A percentile compares a stretch with the other conserved stretches of the same genome.
Conservation (phyloP, 1,284 basidiomycete species). For the Earliella scabrosa region DNA sequence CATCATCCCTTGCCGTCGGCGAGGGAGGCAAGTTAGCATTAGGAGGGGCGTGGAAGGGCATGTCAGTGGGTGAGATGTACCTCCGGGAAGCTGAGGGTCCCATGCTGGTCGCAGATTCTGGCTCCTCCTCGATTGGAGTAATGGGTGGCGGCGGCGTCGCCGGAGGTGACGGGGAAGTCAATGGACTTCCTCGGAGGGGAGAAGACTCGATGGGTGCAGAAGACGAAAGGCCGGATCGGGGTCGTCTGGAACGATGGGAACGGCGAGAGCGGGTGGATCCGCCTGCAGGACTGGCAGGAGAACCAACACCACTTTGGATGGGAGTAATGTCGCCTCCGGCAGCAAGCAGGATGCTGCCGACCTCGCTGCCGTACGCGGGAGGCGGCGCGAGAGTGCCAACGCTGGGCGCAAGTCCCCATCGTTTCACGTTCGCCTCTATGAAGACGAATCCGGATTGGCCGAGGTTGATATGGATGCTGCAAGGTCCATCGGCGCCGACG, state of each 20-base stretch:
- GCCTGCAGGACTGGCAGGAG: constrained; percentile 48
- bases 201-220: constrained; percentile 58
- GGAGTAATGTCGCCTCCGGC: constrained; percentile 71
- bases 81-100: constrained; percentile 53
- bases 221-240: constrained; percentile 37
- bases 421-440: constrained; percentile 98
- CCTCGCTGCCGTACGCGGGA: constrained; percentile 93
- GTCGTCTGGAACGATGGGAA: constrained; percentile 59
- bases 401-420: constrained; percentile 96
- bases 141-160: constrained; percentile 76
- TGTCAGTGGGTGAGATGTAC: constrained; percentile 71
- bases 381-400: constrained; percentile 94
- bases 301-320: constrained; percentile 37
- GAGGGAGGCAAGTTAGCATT: constrained; percentile 54
- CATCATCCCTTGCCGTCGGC: constrained; percentile 38
- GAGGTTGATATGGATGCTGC: constrained; percentile 93
- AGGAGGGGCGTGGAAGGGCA: constrained; percentile 59
- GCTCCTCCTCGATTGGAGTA: constrained; percentile 73
- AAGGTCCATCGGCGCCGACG: constrained; percentile 92
- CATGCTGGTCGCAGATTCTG: constrained; percentile 34
- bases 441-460: constrained; percentile 97
- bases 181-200: constrained; percentile 53
- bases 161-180: constrained; percentile 48
- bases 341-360: constrained; percentile 92
- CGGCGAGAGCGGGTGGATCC: constrained; percentile 59